phyloP scores from a whole-genome alignment of 306 rosid genomes.

The Abrus pulchellus region DNA sequence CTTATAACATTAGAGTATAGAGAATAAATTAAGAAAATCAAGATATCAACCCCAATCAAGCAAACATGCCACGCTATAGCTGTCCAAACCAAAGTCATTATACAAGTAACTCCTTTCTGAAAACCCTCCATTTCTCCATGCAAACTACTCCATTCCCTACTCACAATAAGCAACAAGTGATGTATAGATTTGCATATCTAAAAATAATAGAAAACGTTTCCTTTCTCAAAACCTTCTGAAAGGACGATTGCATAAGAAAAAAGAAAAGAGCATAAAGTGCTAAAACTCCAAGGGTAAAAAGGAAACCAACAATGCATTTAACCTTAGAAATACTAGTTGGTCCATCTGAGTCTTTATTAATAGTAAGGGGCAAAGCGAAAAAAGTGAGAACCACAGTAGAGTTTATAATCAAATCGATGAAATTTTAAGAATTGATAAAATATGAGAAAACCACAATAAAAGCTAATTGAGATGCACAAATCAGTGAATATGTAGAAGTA shows the following conservation, averaged over 20 bases:
- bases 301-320: conserved; percentile 69
- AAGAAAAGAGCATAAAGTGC: conserved; percentile 81
- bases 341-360: conserved; percentile 68
- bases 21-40: no score
- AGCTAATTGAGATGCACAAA: conserved; percentile 87
- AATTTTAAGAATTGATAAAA: conserved; percentile 85
- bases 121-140: no score
- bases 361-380: conserved; percentile 76
- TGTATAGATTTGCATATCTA: conserved; percentile 93
- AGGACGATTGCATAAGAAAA: conserved; percentile 85
- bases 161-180: conserved; percentile 81
- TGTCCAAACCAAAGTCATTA: no score
- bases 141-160: no score
- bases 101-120: no score
- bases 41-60: no score
- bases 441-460: conserved; percentile 88
- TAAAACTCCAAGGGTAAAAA: conserved; percentile 85
- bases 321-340: conserved; percentile 59
- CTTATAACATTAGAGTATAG: no score
- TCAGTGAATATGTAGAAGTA: conserved; percentile 90
- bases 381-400: conserved; percentile 76
- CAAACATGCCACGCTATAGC: no score
- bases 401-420: conserved; percentile 74
- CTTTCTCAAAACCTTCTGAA: conserved; percentile 78
- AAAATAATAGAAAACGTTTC: conserved; percentile 86